Base-by-base conservation (phyloP, 179 eudicot genomes). In the Kewa caespitosa region DNA sequence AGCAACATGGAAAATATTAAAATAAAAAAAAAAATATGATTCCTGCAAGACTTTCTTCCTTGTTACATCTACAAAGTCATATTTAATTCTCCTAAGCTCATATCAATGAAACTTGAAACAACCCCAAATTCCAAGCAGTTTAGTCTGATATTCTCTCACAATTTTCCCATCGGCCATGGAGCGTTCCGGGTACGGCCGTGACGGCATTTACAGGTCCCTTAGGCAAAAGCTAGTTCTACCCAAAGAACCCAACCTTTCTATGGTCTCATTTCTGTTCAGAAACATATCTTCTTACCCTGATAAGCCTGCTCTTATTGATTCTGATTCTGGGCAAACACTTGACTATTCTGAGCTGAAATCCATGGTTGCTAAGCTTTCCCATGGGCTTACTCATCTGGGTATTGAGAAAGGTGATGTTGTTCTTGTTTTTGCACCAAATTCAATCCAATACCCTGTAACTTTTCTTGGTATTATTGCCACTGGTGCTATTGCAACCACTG, bases 401-500 rank as follows among this genome's bases (percentile, higher is more conserved):
- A 80, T 91, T 78, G 69, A 60, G 70, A 84, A 85, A 72, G 87
- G 85, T n/a, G 85, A 91, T 77, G 93, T 87, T 38, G 95, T 93
- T 36, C 86, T 91, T 50, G 86, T 93, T 34, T 75, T 88, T 34
- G 88, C 95, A 23, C 98, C 97, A 3, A 93, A 93, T 73, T 91
- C 92, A 6, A 77, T 91, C 76, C 84, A 83, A 1, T 91, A 86
- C 68, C 92, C 91, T 0, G 6, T 89, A 38, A 73, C 76, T 28
- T 89, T 91, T 79, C 83, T 87, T 36, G 88, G 88, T 8, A 43
- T 90, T 65, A 59, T 88, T 42, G 92, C 93, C 28, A 42, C 82
- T n/a, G 95, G 93, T 36, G 94, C 90, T 34, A 74, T 91, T 31
- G 93, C 89, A 25, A 87, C 89, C 37, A 91, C 97, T 27, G 91